phyloP scores from a whole-genome alignment of 1,139 yeast genomes.

The Magnusiomyces ingens region DNA sequence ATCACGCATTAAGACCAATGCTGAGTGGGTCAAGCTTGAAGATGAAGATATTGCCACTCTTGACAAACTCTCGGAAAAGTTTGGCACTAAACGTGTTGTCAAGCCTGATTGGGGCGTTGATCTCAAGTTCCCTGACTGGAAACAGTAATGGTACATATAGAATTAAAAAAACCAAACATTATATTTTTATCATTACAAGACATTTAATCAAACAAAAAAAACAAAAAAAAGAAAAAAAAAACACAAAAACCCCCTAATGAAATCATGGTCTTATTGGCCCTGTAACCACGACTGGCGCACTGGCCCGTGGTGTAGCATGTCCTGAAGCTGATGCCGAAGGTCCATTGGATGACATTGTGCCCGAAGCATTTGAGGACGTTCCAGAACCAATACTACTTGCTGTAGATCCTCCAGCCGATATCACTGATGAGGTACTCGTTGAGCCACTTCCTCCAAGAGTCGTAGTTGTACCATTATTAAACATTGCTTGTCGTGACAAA shows the following conservation, averaged over 20 bases:
- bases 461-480: not conserved
- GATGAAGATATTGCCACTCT: conserved; percentile 52
- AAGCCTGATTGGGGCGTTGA: conserved; percentile 35
- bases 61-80: conserved; percentile 40
- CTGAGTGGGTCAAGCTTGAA: conserved; percentile 44
- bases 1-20: conserved; percentile 55
- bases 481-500: not conserved
- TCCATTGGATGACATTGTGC: not conserved
- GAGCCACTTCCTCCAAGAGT: not conserved
- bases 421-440: not conserved
- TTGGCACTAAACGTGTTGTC: conserved; percentile 47
- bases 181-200: not conserved
- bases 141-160: not conserved
- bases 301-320: not conserved
- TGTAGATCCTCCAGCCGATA: not conserved
- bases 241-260: not conserved
- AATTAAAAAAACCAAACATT: too few species aligned
- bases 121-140: not conserved
- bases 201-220: not conserved
- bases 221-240: not conserved
- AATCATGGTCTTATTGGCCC: not conserved
- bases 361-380: not conserved
- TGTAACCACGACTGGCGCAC: not conserved
- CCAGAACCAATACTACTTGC: not conserved
- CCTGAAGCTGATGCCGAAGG: not conserved